Base-by-base conservation (phyloP, 192 early-diverging fungal genomes). In the Chytriomyces sp. region DNA sequence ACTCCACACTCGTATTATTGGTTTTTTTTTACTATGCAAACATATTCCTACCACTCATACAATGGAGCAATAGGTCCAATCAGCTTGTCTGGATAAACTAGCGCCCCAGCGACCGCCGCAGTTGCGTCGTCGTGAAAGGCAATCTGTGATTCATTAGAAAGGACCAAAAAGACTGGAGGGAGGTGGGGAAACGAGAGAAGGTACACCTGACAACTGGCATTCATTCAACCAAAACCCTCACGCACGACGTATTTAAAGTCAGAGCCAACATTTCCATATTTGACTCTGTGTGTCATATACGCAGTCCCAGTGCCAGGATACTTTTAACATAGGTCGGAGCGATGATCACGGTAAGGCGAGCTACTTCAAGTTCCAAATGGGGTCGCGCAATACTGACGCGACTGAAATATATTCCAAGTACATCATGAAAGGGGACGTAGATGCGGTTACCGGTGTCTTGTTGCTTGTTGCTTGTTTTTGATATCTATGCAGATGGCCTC, bases 171-270 rank as follows among this genome's bases (percentile, higher is more conserved):
- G 28, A 8, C 17, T 8, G 10, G 57, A 30, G 17, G n/a, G n/a
- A n/a, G n/a, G n/a, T n/a, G n/a, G n/a, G n/a, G n/a, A n/a, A n/a
- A n/a, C n/a, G n/a, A n/a, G n/a, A n/a, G n/a, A n/a, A n/a, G n/a
- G n/a, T n/a, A n/a, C n/a, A 94, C 86, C 73, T 87, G 80, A 60
- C 77, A 78, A 70, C 80, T 82, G 5, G 95, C 92, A 70, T 98
- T 98, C 96, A 98, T 98, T 95, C 96, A 98, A 12, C 96, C 96
- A 80, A 98, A 98, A 14, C 96, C 96, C 82, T 98, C 96, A 5
- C 93, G 86, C 0, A 93, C 91, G 22, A 98, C 91, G 75, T 85
- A 92, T 78, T 94, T 92, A 82, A 98, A 98, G 74, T 98, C 96
- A 0, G 86, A 78, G 3, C 97, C 97, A 0, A 98, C 71, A 52